Percentiles rank a stretch among this genome's conserved stretches.
Conservation (phyloP, 2,329 filamentous ascomycete species). For the Magnaporthiopsis rhizophila region DNA sequence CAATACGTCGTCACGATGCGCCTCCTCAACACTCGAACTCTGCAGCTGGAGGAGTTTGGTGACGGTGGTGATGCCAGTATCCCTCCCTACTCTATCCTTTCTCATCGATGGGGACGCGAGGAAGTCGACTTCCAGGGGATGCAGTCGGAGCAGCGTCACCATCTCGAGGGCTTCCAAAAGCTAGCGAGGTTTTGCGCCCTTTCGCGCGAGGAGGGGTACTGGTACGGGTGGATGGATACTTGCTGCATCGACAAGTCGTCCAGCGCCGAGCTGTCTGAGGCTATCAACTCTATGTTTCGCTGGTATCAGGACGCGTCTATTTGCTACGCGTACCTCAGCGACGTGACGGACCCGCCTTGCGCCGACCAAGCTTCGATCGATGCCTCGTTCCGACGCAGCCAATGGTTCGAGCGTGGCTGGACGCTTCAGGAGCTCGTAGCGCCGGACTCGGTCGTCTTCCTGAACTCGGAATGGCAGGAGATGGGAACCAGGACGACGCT, state of each 20-base stretch:
- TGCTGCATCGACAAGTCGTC: constrained; percentile 8
- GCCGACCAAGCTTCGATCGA: background rate
- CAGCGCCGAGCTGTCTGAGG: constrained; percentile 7
- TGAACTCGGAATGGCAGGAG: constrained; percentile 14
- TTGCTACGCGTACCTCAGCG: constrained; percentile 4
- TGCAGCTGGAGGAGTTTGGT: constrained; percentile 8
- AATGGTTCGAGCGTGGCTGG: constrained; percentile 17
- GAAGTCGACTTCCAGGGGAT: constrained; percentile 14
- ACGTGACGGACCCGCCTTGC: background rate
- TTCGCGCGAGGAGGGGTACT: constrained; percentile 1
- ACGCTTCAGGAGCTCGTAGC: constrained; percentile 17
- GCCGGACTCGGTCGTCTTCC: constrained; percentile 15
- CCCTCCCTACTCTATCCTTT: constrained; percentile 24
- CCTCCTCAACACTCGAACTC: constrained; percentile 11
- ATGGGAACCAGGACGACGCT: constrained; percentile 12
- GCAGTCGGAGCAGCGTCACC: constrained; percentile 7
- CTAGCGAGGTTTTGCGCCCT: background rate
- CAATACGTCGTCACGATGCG: constrained; percentile 10
- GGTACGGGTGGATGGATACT: constrained; percentile 8
- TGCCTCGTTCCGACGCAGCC: background rate
- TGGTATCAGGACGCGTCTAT: constrained; percentile 2
- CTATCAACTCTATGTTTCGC: constrained; percentile 7
- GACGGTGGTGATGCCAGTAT: constrained; percentile 9
- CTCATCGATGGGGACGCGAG: constrained; percentile 22
- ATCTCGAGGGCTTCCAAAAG: constrained; percentile 4